These are phyloP conservation scores for Croton setiger DNA, from an alignment of 441 rosid species.

Conservation along the genomic window DNA sequence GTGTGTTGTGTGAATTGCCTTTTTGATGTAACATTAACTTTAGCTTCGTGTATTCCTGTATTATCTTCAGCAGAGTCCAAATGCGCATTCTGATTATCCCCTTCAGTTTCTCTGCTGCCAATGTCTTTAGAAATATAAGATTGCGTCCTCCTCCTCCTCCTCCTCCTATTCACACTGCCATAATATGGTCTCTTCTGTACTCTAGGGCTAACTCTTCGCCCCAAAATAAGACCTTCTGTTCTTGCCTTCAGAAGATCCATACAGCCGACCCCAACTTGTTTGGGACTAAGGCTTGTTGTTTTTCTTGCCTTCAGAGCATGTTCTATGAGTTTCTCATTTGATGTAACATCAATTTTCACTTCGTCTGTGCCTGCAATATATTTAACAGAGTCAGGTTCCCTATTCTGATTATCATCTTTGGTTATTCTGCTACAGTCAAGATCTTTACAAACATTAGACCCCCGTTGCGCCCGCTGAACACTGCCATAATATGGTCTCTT, in stretches of 20 bases:
- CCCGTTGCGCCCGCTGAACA: neutral
- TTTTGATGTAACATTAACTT: neutral
- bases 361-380: neutral
- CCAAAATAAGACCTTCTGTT: neutral
- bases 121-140: conserved; percentile 4
- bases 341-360: conserved; percentile 1
- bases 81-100: neutral
- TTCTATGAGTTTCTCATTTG: neutral
- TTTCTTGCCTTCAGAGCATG: neutral
- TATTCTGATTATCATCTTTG: neutral
- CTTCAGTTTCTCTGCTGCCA: neutral
- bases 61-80: neutral
- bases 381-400: neutral
- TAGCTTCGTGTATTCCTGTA: neutral
- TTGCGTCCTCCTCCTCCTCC: neutral
- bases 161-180: neutral
- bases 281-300: no score
- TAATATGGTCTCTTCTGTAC: conserved; percentile 16
- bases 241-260: no score
- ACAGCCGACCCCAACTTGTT: no score
- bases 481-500: conserved; percentile 27
- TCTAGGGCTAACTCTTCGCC: conserved; percentile 20
- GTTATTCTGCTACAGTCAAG: neutral
- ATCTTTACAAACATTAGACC: neutral
- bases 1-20: neutral